Conservation (phyloP, 169 alveolate species). For the Eimeria tenella region DNA sequence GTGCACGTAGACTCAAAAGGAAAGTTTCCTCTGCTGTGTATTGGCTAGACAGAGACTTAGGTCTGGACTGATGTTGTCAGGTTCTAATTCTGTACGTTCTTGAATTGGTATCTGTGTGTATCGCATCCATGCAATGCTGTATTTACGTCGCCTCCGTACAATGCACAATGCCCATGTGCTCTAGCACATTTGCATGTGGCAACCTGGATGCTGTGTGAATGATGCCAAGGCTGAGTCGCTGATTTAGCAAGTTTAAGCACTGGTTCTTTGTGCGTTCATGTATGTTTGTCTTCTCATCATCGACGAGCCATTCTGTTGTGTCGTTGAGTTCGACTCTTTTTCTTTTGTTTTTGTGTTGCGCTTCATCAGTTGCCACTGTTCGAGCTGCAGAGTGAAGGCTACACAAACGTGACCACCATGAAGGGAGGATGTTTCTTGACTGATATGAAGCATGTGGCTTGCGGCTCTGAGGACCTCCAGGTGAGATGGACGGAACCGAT, state of each 20-base stretch:
- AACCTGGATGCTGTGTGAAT: no score
- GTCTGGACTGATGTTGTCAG: no score
- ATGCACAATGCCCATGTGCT: no score
- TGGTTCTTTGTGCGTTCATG: not conserved
- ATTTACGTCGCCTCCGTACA: no score
- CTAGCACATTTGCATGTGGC: no score
- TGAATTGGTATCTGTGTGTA: no score
- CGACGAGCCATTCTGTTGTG: not conserved
- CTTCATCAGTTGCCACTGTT: constrained; percentile 62
- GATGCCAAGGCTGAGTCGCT: not conserved
- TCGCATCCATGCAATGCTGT: no score
- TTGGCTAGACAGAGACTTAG: no score
- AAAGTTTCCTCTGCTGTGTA: no score
- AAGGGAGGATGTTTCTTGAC: constrained; percentile 74
- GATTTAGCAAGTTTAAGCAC: not conserved
- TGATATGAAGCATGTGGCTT: constrained; percentile 70
- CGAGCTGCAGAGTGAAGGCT: constrained; percentile 75
- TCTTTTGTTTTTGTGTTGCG: not conserved
- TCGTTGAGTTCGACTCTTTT: not conserved
- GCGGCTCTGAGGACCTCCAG: constrained; percentile 78
- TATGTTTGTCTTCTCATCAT: not conserved
- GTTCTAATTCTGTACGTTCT: no score
- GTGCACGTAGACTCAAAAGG: no score
- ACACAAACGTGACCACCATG: constrained; percentile 53
- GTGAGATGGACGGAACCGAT: not conserved